Evolutionary conservation across 495 filamentous ascomycete genomes (phyloP).

Genomic region (Lepraria neglecta): DNA sequence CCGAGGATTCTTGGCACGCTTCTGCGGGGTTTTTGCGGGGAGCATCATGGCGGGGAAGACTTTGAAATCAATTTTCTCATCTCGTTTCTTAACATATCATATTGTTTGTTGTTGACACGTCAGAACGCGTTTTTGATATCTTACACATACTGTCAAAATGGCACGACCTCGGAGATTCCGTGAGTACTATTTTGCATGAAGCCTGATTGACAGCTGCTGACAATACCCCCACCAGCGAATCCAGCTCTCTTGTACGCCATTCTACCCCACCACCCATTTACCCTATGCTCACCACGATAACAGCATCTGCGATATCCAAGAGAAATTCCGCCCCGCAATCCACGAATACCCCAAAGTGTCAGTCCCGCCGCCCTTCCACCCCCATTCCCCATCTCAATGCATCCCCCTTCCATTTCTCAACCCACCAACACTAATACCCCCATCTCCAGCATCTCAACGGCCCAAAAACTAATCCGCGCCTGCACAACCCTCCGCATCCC

Average conservation of each 20-base stretch:
- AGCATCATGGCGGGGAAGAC: background rate
- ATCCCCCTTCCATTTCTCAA: background rate
- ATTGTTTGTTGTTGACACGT: background rate
- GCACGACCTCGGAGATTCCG: conserved; percentile 36
- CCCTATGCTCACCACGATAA: conserved; percentile 1
- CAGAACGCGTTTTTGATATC: background rate
- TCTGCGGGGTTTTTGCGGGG: conserved; percentile 10
- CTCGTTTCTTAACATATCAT: too few species aligned
- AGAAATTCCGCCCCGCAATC: conserved; percentile 79
- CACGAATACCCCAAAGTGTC: conserved; percentile 77
- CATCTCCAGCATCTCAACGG: conserved; percentile 36
- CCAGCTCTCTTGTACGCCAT: conserved; percentile 60
- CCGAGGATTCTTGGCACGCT: conserved; percentile 14
- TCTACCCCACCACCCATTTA: conserved; percentile 3
- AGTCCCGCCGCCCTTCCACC: conserved; percentile 3
- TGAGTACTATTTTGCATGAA: conserved; percentile 26
- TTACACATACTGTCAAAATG: conserved; percentile 10
- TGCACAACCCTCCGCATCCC: conserved; percentile 64
- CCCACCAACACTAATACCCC: conserved; percentile 10
- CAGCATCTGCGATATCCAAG: conserved; percentile 94
- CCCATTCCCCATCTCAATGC: too few species aligned
- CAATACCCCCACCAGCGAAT: conserved; percentile 44
- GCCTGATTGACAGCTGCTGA: background rate
- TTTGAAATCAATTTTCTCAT: background rate
- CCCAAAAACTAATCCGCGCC: conserved; percentile 47